Base-by-base conservation (phyloP, 169 alveolate genomes). In the Plasmodium sp. region DNA sequence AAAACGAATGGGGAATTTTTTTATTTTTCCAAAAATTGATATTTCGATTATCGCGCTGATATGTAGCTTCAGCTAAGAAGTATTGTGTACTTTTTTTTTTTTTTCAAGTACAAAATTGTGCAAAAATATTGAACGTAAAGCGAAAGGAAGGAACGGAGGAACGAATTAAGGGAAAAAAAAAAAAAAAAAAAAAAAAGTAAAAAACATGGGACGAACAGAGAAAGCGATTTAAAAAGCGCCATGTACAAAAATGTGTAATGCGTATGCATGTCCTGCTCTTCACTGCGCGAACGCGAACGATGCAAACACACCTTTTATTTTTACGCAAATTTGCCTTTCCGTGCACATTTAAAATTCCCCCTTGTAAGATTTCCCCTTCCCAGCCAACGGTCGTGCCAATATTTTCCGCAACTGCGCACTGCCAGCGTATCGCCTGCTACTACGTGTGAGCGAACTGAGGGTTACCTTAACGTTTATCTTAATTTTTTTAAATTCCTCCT, bases 1-100 rank as follows among this genome's bases (percentile, higher is more conserved):
- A 84, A 43, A 84, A 31, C 83, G 67, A 71, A 67, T 43, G 56
- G 54, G 75, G 75, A 43, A 39, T 41, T 33, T 84, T 84, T 72
- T 84, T 71, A 41, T 41, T 41, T 84, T 36, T 58, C 51, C 56
- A 34, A 67, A 41, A 67, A 39, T 71, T 33, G 48, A 18, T 58
- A 22, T 45, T 83, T 83, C 58, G 33, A 39, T 33, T 83, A 27
- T 80, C 36, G 58, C 18, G 31, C 45, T 80, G 27, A 80, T 80
- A 43, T 43, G 16, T 80, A 43, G 84, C 34, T 80, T 80, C 58
- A 9, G 51, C 48, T 39, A 80, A 41, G 58, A 43, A 41, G 41
- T 33, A 83, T 43, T 33, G 71, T 27, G 27, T 27, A 14, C 22
- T 22, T 82, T 56, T 56, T 82, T 82, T 34, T 62, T 18, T 62